Evolutionary conservation across 1,284 basidiomycete genomes (phyloP), one percentile per base, ranked within the genome.

Genomic region (Ustilago shanxiensis): DNA sequence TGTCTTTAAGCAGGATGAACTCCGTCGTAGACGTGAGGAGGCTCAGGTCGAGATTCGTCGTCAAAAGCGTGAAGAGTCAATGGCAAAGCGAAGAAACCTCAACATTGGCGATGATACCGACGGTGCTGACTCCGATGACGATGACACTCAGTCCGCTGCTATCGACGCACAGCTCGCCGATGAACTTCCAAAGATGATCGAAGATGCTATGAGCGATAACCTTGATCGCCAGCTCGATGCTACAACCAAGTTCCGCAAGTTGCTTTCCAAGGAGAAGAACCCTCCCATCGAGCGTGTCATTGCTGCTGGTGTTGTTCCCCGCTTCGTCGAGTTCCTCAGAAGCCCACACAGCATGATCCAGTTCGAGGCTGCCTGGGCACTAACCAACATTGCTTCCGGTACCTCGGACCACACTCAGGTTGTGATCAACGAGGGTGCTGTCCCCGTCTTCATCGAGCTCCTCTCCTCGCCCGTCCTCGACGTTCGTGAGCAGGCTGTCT

Each of bases 201-300:
- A 90, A 71, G 95, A 93, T 69, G 95, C 98, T 52, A 96, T 97
- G 88, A 95, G 94, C 60, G 92, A 95, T 77, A 92, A 95, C 86
- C 89, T 92, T 51, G 94, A 98, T 77, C 91, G 91, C 80, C 95
- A 98, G 88, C 89, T 98, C 72, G 95, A 98, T 87, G 93, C 95
- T 81, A 98, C 95, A 28, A 90, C 88, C 83, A 97, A 95, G 88
- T 99, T 99, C 90, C 92, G 97, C 86, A 99, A 99, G 86, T 66
- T 78, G 87, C 91, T 99, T 69, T 98, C 96, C 80, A 99, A 99
- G 89, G 96, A 99, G 89, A 96, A 95, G 89, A 99, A 98, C 87
- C 96, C 96, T 41, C 96, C 96, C n/a, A 99, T 99, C 87, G 97
- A 99, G 87, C 92, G 92, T 85, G 97, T 99, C 80, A 99, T 99